Evolutionary conservation across 352 stramenopile species (phyloP).

Genomic region (Bremia lactucae): DNA sequence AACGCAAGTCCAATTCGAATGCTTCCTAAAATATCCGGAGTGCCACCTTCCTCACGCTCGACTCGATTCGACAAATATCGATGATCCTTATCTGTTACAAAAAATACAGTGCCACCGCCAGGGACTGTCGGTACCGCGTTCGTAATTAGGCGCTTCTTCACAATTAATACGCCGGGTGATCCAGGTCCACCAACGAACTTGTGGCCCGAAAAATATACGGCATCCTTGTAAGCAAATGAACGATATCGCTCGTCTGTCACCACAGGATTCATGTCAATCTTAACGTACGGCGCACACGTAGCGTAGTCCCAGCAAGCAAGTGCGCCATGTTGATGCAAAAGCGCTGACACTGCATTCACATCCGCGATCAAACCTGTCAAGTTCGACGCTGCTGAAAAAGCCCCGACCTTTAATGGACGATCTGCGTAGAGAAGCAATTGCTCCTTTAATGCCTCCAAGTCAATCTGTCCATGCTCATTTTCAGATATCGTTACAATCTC

Average conservation of each 20-base stretch:
- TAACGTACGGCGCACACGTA: conserved; percentile 88
- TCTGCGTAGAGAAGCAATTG: conserved; percentile 39
- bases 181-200: conserved; percentile 93
- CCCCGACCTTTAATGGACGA: conserved; percentile 67
- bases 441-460: conserved; percentile 36
- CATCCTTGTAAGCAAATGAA: conserved; percentile 81
- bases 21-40: conserved; percentile 91
- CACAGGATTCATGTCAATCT: conserved; percentile 94
- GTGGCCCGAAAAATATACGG: conserved; percentile 93
- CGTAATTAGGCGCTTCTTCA: conserved; percentile 87
- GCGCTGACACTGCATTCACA: conserved; percentile 79
- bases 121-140: conserved; percentile 49
- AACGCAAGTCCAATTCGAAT: conserved; percentile 89
- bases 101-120: conserved; percentile 50
- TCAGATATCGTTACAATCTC: conserved; percentile 73
- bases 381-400: conserved; percentile 93
- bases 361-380: conserved; percentile 91
- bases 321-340: conserved; percentile 88
- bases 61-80: conserved; percentile 72
- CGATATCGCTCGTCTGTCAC: conserved; percentile 23
- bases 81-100: conserved; percentile 53
- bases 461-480: conserved; percentile 36
- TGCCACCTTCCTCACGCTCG: conserved; percentile 92
- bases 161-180: conserved; percentile 89
- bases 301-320: conserved; percentile 96